A percentile compares a stretch with the other conserved stretches of the same genome.
Conservation (phyloP, 1,284 basidiomycete genomes). For the Volvariella surrecta region DNA sequence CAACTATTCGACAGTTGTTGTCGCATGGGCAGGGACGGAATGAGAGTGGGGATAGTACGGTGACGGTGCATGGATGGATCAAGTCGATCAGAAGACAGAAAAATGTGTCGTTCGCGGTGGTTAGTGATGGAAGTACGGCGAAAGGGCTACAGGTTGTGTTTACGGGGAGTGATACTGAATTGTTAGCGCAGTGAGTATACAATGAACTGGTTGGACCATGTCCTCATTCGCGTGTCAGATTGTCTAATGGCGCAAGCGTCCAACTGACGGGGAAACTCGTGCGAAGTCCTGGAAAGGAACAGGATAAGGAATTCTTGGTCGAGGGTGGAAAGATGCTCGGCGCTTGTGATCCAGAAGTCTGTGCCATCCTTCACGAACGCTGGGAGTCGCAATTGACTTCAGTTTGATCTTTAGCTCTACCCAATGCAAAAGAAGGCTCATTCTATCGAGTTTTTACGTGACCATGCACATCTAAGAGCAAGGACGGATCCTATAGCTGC, state of each 20-base stretch:
- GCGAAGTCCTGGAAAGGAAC: conserved; percentile 59
- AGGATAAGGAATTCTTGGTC: conserved; percentile 71
- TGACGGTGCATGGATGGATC: conserved; percentile 69
- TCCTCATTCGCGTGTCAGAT: conserved; percentile 20
- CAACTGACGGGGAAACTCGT: conserved; percentile 58
- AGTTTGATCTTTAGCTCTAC: conserved; percentile 45
- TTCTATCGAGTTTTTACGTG: conserved; percentile 69
- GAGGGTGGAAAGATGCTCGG: conserved; percentile 49
- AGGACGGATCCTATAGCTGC: conserved; percentile 64
- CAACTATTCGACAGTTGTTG: conserved; percentile 52
- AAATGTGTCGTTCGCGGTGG: conserved; percentile 74
- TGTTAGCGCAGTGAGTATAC: conserved; percentile 32
- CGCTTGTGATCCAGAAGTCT: conserved; percentile 65
- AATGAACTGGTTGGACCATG: too few species aligned
- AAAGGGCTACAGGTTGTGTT: conserved; percentile 76
- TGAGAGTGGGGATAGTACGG: conserved; percentile 9
- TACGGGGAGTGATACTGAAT: conserved; percentile 20
- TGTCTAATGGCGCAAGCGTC: conserved; percentile 72
- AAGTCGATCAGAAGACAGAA: conserved; percentile 82
- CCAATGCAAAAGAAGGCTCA: conserved; percentile 84
- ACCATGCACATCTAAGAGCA: conserved; percentile 79
- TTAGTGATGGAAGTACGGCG: conserved; percentile 74
- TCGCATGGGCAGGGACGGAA: conserved; percentile 13
- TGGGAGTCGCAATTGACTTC: background rate
- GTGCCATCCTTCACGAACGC: conserved; percentile 13